A percentile compares a stretch with the other conserved stretches of the same genome.
phyloP scores from a whole-genome alignment of 176 grass and related monocot genomes.

The Elaeis guineensis region DNA sequence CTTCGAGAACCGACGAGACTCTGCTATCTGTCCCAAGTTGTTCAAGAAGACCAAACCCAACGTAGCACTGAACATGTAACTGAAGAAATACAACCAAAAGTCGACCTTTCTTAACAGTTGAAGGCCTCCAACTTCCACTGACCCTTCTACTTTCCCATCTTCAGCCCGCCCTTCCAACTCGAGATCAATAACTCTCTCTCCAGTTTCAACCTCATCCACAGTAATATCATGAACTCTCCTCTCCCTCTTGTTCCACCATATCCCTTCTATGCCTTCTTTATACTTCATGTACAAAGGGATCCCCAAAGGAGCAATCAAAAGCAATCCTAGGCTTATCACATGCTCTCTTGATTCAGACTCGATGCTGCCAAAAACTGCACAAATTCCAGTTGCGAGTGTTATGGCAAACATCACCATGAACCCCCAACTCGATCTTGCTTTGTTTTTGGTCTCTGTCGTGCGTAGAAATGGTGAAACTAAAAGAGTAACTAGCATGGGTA shows the following conservation, averaged over 20 bases:
- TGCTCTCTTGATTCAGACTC: constrained; percentile 39
- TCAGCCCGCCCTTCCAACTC: neutral
- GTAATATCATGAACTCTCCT: constrained; percentile 49
- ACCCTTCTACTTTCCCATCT: neutral
- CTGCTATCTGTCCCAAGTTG: constrained; percentile 91
- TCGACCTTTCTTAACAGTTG: constrained; percentile 49
- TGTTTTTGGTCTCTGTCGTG: constrained; percentile 22
- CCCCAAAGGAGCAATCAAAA: constrained; percentile 47
- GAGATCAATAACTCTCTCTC: constrained; percentile 15
- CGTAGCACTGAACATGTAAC: constrained; percentile 91
- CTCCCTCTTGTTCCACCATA: constrained; percentile 46
- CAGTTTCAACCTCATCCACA: constrained; percentile 33
- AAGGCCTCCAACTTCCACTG: constrained; percentile 53
- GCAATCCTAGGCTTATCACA: constrained; percentile 51
- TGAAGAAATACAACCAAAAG: constrained; percentile 94
- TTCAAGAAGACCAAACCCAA: constrained; percentile 90
- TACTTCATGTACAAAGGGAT: constrained; percentile 41
- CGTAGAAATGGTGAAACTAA: constrained; percentile 43
- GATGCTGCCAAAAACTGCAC: constrained; percentile 59
- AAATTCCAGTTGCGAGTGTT: constrained; percentile 72
- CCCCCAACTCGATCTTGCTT: constrained; percentile 1
- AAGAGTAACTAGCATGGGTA: constrained; percentile 45
- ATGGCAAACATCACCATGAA: constrained; percentile 81
- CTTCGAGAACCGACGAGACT: constrained; percentile 51
- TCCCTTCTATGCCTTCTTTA: constrained; percentile 33